These are phyloP conservation scores for Monilinia laxa DNA, from an alignment of 2,329 filamentous ascomycete genomes.

Conservation along the genomic window DNA sequence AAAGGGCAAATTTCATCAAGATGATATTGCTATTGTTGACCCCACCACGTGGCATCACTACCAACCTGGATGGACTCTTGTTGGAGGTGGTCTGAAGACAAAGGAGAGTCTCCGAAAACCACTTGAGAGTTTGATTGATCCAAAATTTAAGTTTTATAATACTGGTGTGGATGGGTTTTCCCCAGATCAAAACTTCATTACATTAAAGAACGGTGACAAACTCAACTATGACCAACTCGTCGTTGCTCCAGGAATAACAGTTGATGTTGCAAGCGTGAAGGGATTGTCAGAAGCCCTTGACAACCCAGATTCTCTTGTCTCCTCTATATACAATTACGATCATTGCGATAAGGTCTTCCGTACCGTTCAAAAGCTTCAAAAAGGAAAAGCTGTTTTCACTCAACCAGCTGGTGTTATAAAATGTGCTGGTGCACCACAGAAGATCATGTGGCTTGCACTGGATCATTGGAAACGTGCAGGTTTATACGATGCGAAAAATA, in stretches of 20 bases:
- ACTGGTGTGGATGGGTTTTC: slow-evolving; percentile 50
- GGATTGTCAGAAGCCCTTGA: slow-evolving; percentile 57
- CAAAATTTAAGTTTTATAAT: slow-evolving; percentile 62
- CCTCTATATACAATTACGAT: slow-evolving; percentile 58
- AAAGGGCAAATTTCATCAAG: slow-evolving; percentile 53
- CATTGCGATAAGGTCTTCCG: slow-evolving; percentile 54
- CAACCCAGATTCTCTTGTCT: slow-evolving; percentile 49
- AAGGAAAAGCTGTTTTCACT: slow-evolving; percentile 58
- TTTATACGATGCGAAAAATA: slow-evolving; percentile 47
- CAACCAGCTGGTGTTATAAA: slow-evolving; percentile 59
- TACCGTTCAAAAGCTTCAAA: slow-evolving; percentile 48
- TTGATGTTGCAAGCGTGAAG: slow-evolving; percentile 53
- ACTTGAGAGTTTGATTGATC: slow-evolving; percentile 52
- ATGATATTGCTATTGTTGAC: slow-evolving; percentile 65
- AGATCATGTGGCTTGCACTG: slow-evolving; percentile 61
- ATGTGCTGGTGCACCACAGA: slow-evolving; percentile 61
- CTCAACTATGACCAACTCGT: slow-evolving; percentile 64
- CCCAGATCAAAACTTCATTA: slow-evolving; percentile 57
- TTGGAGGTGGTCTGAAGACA: slow-evolving; percentile 63
- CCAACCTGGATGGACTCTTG: slow-evolving; percentile 69
- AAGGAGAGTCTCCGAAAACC: slow-evolving; percentile 57
- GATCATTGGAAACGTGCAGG: slow-evolving; percentile 57
- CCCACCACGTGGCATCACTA: slow-evolving; percentile 65
- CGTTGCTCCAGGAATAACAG: slow-evolving; percentile 57
- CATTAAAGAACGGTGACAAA: slow-evolving; percentile 54